phyloP scores from a whole-genome alignment of 306 rosid genomes.

The Trifolium dubium region DNA sequence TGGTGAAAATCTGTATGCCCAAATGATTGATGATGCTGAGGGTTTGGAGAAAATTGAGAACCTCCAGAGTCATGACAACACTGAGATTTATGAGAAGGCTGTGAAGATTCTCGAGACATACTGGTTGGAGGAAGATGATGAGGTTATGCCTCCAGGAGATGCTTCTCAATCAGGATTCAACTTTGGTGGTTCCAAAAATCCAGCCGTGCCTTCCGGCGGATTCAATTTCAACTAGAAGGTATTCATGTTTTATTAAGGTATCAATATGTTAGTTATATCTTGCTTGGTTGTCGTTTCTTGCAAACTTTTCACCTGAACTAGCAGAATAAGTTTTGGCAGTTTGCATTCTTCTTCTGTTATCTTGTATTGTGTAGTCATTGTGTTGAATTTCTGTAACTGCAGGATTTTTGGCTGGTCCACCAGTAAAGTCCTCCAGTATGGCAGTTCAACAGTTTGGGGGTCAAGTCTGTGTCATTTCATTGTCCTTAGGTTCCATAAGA shows the following conservation, averaged over 20 bases:
- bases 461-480: constrained; percentile 45
- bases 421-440: constrained; percentile 30
- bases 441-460: constrained; percentile 45
- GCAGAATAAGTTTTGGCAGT: constrained; percentile 14
- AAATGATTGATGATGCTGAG: constrained; percentile 85
- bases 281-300: constrained; percentile 10
- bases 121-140: constrained; percentile 98
- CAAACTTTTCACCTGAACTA: not conserved
- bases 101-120: constrained; percentile 93
- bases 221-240: constrained; percentile 85
- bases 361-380: not conserved
- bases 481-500: constrained; percentile 45
- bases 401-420: constrained; percentile 43
- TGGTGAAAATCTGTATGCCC: constrained; percentile 74
- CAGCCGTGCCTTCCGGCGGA: constrained; percentile 86
- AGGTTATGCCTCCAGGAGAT: constrained; percentile 91
- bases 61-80: constrained; percentile 90
- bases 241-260: constrained; percentile 18
- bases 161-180: constrained; percentile 69
- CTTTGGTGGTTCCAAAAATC: constrained; percentile 62
- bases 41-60: constrained; percentile 93
- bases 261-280: not conserved
- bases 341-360: constrained; percentile 15
- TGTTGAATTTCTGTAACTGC: constrained; percentile 39
- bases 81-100: constrained; percentile 93